Base-by-base conservation (phyloP, 768 basidiomycete genomes). In the Clavaria fumosa region DNA sequence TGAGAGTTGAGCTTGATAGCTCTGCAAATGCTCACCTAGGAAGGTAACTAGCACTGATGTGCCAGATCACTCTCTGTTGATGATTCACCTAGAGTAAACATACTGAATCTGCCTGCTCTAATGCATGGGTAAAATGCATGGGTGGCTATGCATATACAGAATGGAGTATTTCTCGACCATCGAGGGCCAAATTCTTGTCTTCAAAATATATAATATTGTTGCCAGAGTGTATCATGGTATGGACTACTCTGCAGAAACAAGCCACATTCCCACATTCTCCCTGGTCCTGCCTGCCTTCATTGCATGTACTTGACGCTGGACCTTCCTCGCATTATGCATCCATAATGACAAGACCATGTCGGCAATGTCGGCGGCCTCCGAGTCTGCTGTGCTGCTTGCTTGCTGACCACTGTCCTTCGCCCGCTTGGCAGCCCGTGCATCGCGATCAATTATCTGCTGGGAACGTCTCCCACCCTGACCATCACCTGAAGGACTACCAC, bases 181-280 rank as follows among this genome's bases (percentile, higher is more conserved):
- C n/a, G n/a, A 28, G 26, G 26, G 26, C 14, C 26, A 28, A 28
- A 9, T 28, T 28, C 14, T 28, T 28, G 26, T 28, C 26, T 28
- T 28, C 26, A 28, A 28, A 28, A 28, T 28, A 28, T 28, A 28
- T 9, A 28, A 28, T 28, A 28, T 28, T 28, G 9, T 28, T 28
- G 26, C 9, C 26, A 28, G 26, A 28, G 26, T 28, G 9, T 28
- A 28, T 28, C 14, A 9, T 28, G 26, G 14, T 23, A 50, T 20
- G 22, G 37, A 18, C 37, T 38, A 28, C 37, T 38, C 37, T 28
- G 37, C 26, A 28, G 26, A 28, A 28, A 28, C 41, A 38, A 45
- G 44, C 45, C 45, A 47, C 30, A 34, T 39, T 47, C 24, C 38
- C 34, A 47, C 45, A 41, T 44, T 47, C 39, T 47, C 43, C 39